Percentiles rank a stretch among this genome's conserved stretches.
phyloP scores from a whole-genome alignment of 495 filamentous ascomycete genomes.

The Daldinia grandis region DNA sequence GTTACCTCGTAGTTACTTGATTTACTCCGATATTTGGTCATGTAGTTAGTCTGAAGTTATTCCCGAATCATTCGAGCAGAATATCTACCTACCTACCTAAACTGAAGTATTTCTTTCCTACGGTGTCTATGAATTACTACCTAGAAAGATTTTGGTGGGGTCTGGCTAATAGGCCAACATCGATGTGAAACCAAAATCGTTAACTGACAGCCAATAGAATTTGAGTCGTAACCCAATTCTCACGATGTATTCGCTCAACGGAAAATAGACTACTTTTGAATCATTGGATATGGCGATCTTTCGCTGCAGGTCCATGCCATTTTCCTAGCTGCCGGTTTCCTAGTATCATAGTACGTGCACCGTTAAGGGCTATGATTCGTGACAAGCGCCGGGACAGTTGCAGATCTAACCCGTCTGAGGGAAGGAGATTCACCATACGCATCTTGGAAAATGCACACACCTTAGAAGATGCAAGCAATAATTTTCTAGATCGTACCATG shows the following conservation, averaged over 20 bases:
- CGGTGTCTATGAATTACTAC: background rate
- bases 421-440: constrained; percentile 22
- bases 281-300: constrained; percentile 35
- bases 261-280: constrained; percentile 8
- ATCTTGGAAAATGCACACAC: background rate
- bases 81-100: too few species aligned
- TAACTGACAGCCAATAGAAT: constrained; percentile 35
- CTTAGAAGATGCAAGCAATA: constrained; percentile 26
- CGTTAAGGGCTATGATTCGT: constrained; percentile 40
- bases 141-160: constrained; percentile 13
- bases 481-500: constrained; percentile 23
- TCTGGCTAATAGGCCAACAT: constrained; percentile 12
- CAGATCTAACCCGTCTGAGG: constrained; percentile 24
- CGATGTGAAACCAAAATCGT: constrained; percentile 31
- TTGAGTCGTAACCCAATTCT: constrained; percentile 27
- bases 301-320: constrained; percentile 43
- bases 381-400: constrained; percentile 14
- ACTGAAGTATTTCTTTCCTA: too few species aligned
- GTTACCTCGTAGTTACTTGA: background rate
- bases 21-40: background rate
- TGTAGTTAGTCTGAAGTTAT: background rate
- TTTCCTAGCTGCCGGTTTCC: constrained; percentile 37
- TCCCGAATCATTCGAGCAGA: background rate
- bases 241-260: constrained; percentile 34
- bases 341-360: constrained; percentile 37